phyloP scores from a whole-genome alignment of 129 eudicot species.

The Helichrysum umbraculigerum region DNA sequence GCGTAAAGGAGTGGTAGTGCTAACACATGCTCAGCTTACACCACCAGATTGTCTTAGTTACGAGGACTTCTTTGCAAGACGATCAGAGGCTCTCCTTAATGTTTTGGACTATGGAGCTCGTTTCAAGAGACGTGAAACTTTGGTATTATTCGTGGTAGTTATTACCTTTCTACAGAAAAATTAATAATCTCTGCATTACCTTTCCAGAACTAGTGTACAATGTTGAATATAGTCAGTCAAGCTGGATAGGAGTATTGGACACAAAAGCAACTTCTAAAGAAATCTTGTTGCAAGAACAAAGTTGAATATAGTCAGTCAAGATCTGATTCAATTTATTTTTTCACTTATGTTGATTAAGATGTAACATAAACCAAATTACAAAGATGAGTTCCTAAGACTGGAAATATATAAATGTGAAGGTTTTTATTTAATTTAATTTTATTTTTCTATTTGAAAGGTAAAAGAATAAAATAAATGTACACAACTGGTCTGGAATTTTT shows the following conservation, averaged over 20 bases:
- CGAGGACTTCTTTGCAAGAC: slow-evolving; percentile 64
- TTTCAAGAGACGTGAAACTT: slow-evolving; percentile 44
- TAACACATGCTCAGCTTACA: slow-evolving; percentile 89
- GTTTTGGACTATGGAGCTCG: slow-evolving; percentile 61
- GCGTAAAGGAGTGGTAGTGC: slow-evolving; percentile 71
- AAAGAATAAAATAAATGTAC: too few species aligned
- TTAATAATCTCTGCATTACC: too few species aligned
- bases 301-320: not conserved
- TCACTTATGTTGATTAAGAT: too few species aligned
- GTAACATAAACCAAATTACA: not conserved
- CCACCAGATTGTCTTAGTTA: slow-evolving; percentile 95
- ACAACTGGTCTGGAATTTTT: not conserved
- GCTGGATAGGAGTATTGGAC: not conserved
- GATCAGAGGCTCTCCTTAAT: slow-evolving; percentile 79
- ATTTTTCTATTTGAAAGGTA: too few species aligned
- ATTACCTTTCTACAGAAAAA: too few species aligned
- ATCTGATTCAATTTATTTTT: not conserved
- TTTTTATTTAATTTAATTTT: too few species aligned
- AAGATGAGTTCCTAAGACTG: too few species aligned
- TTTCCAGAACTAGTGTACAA: too few species aligned
- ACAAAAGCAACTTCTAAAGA: not conserved
- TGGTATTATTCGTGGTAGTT: slow-evolving; percentile 35
- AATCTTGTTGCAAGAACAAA: not conserved
- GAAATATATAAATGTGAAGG: too few species aligned
- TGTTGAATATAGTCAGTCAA: not conserved